Evolutionary conservation across 1,284 basidiomycete genomes (phyloP), one percentile per base, ranked within the genome.

Genomic region (Neonothopanus nambi): DNA sequence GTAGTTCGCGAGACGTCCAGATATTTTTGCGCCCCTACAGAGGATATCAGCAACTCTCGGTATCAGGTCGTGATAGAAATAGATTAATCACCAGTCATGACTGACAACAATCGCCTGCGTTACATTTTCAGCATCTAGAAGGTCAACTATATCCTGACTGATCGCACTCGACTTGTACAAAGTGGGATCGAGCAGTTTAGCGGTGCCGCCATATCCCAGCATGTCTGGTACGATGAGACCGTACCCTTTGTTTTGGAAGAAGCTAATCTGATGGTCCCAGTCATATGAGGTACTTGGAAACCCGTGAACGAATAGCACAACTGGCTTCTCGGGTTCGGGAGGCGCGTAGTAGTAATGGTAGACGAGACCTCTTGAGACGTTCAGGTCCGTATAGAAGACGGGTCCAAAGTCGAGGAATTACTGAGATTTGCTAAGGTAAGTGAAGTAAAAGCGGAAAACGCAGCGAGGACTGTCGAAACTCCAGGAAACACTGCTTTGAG

Each of bases 31-130:
- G 30, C 77, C 77, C 75, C 76, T 79, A 58, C n/a, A 11, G 23
- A 80, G 57, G 42, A 80, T 69, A 36, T 78, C 78, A 20, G 77
- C 60, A 23, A 82, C 55, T 58, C 82, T 79, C 24, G 69, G 62
- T 3, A 21, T 18, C 4, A 12, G 12, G 24, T 54, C 48, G 7
- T 20, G 1, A 7, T 35, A 3, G 33, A 40, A 39, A 17, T 54
- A 28, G 5, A 36, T 18, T n/a, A 54, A 54, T 52, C 50, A 2
- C 21, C 48, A n/a, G 57, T 58, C 13, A 42, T 44, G 5, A 54
- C 57, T 36, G 52, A 58, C 5, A n/a, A n/a, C n/a, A n/a, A n/a
- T n/a, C n/a, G n/a, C n/a, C n/a, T n/a, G n/a, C n/a, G n/a, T n/a
- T n/a, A n/a, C n/a, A n/a, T n/a, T n/a, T n/a, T n/a, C n/a, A n/a